Base-by-base conservation (phyloP, 2,329 filamentous ascomycete species). In the Macrophomina tecta region DNA sequence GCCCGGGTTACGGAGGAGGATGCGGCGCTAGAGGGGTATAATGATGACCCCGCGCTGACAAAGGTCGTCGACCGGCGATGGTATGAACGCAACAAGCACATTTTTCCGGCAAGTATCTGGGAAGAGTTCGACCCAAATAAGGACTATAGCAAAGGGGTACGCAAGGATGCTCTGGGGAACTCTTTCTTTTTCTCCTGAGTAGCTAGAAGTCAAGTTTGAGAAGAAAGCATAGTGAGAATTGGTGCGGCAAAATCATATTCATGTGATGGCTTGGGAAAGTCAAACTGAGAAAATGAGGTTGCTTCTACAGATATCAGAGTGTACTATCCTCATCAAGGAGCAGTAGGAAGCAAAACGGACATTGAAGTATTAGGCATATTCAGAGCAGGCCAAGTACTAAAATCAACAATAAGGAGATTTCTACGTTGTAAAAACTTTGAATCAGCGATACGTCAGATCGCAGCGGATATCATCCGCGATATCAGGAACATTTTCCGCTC, bases 81-180 rank as follows among this genome's bases (percentile, higher is more conserved):
- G 95, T 99, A 97, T 77, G 93, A 97, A 82, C 88, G 90, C 74
- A 97, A 98, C 78, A 99, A 98, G 80, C 95, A 99, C 79, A 98
- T 99, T 67, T 99, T 94, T 77, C 95, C 95, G 0, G 94, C 94
- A 23, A 98, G 92, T 76, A 87, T 94, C 55, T 99, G 95, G 95
- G 92, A 94, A 73, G 91, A 97, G 69, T 99, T 97, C 77, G 94
- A 97, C 71, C 91, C 93, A 0, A 92, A 92, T 69, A 92, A 91
- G 78, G 91, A 97, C 73, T 97, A 97, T 81, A 86, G 88, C 74
- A 86, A 84, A 70, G 88, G 92, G 71, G 87, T 94, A 46, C 87
- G 92, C 72, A 91, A 93, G 74, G 95, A 99, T 80, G 86, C 87
- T 12, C 90, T 93, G 65, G 95, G 95, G 12, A 99, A 99, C 79